Percentiles rank a stretch among this genome's conserved stretches.
These are phyloP conservation scores for Vaccinium myrtillus DNA, from an alignment of 148 eudicot species.

Conservation along the genomic window DNA sequence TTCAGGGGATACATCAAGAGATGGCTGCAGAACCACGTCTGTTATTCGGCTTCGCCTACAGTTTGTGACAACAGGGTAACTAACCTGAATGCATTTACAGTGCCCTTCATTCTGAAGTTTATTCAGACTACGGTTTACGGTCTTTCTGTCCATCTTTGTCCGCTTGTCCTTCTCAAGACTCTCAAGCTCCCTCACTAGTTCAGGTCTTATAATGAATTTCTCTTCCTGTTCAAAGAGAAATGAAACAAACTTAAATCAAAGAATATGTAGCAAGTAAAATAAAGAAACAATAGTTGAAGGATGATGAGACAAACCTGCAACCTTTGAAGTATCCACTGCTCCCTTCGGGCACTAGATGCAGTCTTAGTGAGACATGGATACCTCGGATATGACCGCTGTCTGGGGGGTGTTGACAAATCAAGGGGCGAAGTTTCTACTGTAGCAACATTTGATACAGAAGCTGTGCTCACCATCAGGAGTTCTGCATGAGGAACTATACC, in stretches of 20 bases:
- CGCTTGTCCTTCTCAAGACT: constrained; percentile 65
- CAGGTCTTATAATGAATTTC: constrained; percentile 72
- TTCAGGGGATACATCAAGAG: constrained; percentile 55
- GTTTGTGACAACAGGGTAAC: constrained; percentile 75
- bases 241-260: neutral
- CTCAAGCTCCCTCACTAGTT: constrained; percentile 77
- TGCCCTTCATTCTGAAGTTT: constrained; percentile 75
- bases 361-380: constrained; percentile 67
- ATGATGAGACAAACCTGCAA: constrained; percentile 54
- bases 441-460: constrained; percentile 29
- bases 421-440: constrained; percentile 31
- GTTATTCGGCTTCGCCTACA: constrained; percentile 55
- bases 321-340: constrained; percentile 72
- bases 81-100: constrained; percentile 59
- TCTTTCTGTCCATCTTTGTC: constrained; percentile 75
- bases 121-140: constrained; percentile 60
- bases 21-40: constrained; percentile 73
- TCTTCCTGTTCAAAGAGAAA: constrained; percentile 52
- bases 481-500: constrained; percentile 32
- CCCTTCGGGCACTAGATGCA: constrained; percentile 60
- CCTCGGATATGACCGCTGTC: constrained; percentile 52
- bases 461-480: constrained; percentile 22
- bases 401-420: constrained; percentile 39
- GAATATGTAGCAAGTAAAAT: neutral
- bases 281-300: constrained; percentile 12